These are phyloP conservation scores for Diaporthe citrichinensis DNA, from an alignment of 2,329 filamentous ascomycete genomes.

Conservation along the genomic window DNA sequence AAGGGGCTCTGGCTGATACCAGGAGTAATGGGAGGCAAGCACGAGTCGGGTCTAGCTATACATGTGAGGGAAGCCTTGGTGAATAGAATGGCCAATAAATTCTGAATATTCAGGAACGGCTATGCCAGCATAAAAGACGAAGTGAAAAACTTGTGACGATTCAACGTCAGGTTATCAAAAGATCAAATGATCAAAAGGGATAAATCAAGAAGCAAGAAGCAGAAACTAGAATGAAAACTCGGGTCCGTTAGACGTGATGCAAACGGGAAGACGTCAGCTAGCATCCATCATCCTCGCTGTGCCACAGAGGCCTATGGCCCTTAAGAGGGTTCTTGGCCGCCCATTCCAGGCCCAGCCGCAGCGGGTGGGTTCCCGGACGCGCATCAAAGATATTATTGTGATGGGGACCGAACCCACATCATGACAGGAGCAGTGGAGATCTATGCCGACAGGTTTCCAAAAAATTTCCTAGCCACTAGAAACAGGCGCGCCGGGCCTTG, in stretches of 20 bases:
- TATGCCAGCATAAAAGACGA: constrained; percentile 18
- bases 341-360: neutral
- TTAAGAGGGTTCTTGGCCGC: neutral
- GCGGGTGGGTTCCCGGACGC: neutral
- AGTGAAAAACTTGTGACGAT: neutral
- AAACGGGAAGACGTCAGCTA: neutral
- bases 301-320: constrained; percentile 10
- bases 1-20: constrained; percentile 15
- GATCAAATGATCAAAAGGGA: neutral
- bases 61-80: neutral
- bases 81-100: neutral
- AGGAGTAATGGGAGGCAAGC: neutral
- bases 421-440: constrained; percentile 11
- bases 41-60: neutral
- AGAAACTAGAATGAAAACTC: neutral
- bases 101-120: neutral
- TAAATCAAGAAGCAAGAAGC: neutral
- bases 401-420: constrained; percentile 26
- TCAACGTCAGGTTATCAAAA: neutral
- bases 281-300: constrained; percentile 5
- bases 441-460: neutral
- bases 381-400: constrained; percentile 24
- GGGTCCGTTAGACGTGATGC: neutral
- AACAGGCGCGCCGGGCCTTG: neutral
- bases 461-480: neutral